Evolutionary conservation across 768 basidiomycete species (phyloP).

Genomic region (Inosperma sp.): DNA sequence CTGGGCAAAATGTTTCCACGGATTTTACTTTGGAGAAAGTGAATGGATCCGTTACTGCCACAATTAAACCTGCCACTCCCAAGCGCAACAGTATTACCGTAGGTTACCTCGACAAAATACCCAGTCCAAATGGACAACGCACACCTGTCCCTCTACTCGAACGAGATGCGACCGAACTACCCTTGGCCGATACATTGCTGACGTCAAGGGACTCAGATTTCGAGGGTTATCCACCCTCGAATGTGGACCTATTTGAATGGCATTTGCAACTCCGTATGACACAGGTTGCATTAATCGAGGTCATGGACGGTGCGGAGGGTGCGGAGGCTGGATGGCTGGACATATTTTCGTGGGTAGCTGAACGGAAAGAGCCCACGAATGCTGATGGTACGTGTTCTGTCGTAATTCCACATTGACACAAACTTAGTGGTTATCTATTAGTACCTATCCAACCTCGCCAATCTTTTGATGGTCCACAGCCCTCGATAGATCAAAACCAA

Average conservation of each 20-base stretch:
- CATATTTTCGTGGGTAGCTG: constrained; percentile 82
- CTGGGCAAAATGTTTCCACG: neutral
- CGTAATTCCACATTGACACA: neutral
- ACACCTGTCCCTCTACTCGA: constrained; percentile 2
- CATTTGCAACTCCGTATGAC: constrained; percentile 85
- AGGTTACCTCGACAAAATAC: neutral
- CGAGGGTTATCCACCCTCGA: constrained; percentile 37
- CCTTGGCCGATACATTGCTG: constrained; percentile 31
- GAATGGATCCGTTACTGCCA: constrained; percentile 1
- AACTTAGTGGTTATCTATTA: neutral
- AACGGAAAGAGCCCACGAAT: constrained; percentile 33
- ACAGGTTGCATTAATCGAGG: constrained; percentile 74
- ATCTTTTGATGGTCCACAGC: constrained; percentile 10
- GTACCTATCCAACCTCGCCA: constrained; percentile 13
- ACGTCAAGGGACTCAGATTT: constrained; percentile 18
- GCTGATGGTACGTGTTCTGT: neutral
- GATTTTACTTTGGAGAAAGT: constrained; percentile 3
- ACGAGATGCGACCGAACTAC: constrained; percentile 28
- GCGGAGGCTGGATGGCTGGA: constrained; percentile 80
- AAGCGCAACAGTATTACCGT: neutral
- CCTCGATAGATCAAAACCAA: constrained; percentile 7
- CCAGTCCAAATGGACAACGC: neutral
- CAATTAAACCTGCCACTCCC: constrained; percentile 3
- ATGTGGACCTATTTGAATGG: constrained; percentile 64
- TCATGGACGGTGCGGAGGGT: constrained; percentile 78